phyloP scores from a whole-genome alignment of 2,329 filamentous ascomycete genomes.

The Colletotrichum theobromicola region DNA sequence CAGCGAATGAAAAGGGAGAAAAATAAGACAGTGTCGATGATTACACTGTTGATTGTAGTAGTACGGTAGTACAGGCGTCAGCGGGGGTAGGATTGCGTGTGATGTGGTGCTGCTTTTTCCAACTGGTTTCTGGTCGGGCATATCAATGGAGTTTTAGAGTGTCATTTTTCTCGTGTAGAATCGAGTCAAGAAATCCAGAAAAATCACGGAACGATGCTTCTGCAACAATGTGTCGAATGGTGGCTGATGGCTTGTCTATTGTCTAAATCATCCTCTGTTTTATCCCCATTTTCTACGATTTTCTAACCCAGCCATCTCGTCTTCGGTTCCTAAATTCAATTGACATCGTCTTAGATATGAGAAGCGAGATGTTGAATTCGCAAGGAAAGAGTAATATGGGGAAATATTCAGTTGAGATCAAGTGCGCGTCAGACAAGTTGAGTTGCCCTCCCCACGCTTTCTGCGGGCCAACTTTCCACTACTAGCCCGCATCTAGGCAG shows the following conservation, averaged over 20 bases:
- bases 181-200: not conserved
- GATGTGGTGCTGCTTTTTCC: not conserved
- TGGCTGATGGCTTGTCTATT: not conserved
- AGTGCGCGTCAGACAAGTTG: conserved; percentile 8
- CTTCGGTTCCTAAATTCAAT: not conserved
- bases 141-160: conserved; percentile 7
- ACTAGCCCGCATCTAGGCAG: not conserved
- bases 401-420: not conserved
- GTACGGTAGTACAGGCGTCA: conserved; percentile 11
- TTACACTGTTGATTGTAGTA: not conserved
- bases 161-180: not conserved
- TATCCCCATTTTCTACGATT: not conserved
- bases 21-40: not conserved
- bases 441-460: not conserved
- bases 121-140: not conserved
- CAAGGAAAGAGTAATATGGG: conserved; percentile 2
- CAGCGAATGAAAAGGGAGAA: not conserved
- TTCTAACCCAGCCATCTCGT: not conserved
- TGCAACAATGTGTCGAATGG: not conserved
- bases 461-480: not conserved
- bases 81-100: not conserved
- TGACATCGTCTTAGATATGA: not conserved
- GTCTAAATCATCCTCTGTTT: not conserved
- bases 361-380: conserved; percentile 21
- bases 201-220: not conserved